Conservation (phyloP, 768 basidiomycete species). For the Tephrocybe sp. region DNA sequence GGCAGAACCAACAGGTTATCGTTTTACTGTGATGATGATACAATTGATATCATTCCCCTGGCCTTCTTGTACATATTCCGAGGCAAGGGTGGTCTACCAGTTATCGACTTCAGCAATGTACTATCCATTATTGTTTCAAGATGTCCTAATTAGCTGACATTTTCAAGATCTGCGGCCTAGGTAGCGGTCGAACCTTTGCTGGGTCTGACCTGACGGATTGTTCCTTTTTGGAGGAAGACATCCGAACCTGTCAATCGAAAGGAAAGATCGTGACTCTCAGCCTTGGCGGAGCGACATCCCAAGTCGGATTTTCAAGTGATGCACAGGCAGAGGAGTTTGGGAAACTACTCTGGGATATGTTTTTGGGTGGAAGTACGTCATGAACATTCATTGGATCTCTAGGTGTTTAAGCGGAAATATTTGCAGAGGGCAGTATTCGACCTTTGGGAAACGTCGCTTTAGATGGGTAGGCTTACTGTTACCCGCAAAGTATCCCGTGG, state of each 20-base stretch:
- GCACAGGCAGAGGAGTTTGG: constrained; percentile 55
- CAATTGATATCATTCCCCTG: constrained; percentile 60
- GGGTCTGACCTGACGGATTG: constrained; percentile 68
- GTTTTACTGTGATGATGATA: constrained; percentile 62
- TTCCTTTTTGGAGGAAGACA: constrained; percentile 57
- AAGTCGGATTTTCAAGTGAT: constrained; percentile 55
- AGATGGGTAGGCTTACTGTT: constrained; percentile 54
- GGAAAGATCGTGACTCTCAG: constrained; percentile 57
- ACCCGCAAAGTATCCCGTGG: neutral
- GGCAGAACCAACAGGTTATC: constrained; percentile 35
- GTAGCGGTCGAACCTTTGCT: constrained; percentile 45
- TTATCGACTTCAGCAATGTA: constrained; percentile 64
- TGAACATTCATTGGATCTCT: neutral
- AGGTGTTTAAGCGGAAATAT: constrained; percentile 2
- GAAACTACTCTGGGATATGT: constrained; percentile 65
- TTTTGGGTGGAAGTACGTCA: constrained; percentile 51
- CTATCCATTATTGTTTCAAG: constrained; percentile 7
- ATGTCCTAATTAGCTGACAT: neutral
- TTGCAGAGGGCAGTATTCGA: constrained; percentile 40
- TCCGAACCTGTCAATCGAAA: constrained; percentile 62
- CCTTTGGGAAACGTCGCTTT: constrained; percentile 70
- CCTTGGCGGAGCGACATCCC: constrained; percentile 59
- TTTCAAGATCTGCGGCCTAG: constrained; percentile 53
- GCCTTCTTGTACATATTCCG: constrained; percentile 63
- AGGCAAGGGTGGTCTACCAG: constrained; percentile 56